Percentiles rank a stretch among this genome's conserved stretches.
These are phyloP conservation scores for Coemansia sp. DNA, from an alignment of 192 early-diverging fungal genomes.

Conservation along the genomic window DNA sequence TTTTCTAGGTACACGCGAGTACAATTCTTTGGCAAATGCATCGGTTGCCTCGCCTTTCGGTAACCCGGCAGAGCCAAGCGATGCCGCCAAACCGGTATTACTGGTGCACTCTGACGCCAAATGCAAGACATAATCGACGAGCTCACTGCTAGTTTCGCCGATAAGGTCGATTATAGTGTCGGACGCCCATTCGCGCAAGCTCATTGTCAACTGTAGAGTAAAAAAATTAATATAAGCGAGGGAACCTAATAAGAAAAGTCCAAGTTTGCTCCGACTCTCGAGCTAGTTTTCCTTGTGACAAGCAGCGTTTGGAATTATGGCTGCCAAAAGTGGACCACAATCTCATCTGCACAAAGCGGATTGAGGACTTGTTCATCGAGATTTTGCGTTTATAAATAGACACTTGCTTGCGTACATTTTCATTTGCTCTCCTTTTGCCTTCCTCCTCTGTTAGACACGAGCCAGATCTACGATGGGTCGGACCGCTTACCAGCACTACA, in stretches of 20 bases:
- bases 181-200: slow-evolving; percentile 50
- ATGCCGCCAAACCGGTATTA: slow-evolving; percentile 50
- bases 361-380: neutral
- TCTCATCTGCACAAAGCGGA: neutral
- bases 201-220: slow-evolving; percentile 23
- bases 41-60: slow-evolving; percentile 60
- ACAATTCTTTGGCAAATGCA: slow-evolving; percentile 73
- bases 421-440: neutral
- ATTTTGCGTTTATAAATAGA: neutral
- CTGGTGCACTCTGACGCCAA: slow-evolving; percentile 34
- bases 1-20: slow-evolving; percentile 59
- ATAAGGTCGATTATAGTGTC: slow-evolving; percentile 49
- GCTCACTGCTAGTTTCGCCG: slow-evolving; percentile 48
- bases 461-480: slow-evolving; percentile 34
- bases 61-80: slow-evolving; percentile 66
- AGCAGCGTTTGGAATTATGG: neutral
- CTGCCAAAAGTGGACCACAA: neutral
- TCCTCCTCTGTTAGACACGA: neutral
- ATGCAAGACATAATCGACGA: slow-evolving; percentile 52
- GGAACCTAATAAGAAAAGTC: neutral
- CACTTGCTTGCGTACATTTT: neutral
- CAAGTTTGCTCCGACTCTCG: neutral
- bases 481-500: slow-evolving; percentile 58
- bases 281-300: slow-evolving; percentile 1
- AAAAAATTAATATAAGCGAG: neutral